Conservation (phyloP, 2,329 filamentous ascomycete genomes). For the Colletotrichum salicis region DNA sequence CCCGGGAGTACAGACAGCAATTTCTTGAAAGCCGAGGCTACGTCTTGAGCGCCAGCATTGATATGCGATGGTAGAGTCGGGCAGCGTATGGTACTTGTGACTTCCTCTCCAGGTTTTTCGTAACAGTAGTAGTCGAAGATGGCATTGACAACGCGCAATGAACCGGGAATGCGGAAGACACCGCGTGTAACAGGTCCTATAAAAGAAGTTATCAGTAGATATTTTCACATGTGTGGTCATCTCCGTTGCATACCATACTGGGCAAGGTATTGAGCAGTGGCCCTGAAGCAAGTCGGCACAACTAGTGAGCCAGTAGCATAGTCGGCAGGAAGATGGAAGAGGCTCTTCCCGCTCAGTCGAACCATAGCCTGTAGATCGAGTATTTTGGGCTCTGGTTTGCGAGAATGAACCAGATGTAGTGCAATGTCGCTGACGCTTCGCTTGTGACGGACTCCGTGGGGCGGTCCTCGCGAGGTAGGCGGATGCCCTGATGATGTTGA, state of each 20-base stretch:
- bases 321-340: conserved; percentile 68
- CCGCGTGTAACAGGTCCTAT: conserved; percentile 60
- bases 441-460: conserved; percentile 50
- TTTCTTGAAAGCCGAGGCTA: conserved; percentile 74
- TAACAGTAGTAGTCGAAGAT: conserved; percentile 73
- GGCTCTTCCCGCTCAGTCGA: conserved; percentile 70
- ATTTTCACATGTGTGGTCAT: too few species aligned
- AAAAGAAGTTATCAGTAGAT: conserved; percentile 33
- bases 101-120: conserved; percentile 57
- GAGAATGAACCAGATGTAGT: conserved; percentile 53
- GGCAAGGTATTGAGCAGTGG: conserved; percentile 72
- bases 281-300: conserved; percentile 73
- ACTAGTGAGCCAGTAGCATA: conserved; percentile 67
- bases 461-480: conserved; percentile 1
- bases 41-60: conserved; percentile 69
- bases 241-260: conserved; percentile 61
- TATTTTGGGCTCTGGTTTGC: conserved; percentile 59
- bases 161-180: conserved; percentile 72
- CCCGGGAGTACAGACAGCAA: conserved; percentile 72
- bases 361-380: conserved; percentile 67
- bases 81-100: conserved; percentile 68
- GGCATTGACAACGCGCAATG: conserved; percentile 63
- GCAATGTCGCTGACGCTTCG: conserved; percentile 68
- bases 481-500: conserved; percentile 31
- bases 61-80: conserved; percentile 71